Evolutionary conservation across 495 filamentous ascomycete genomes (phyloP).

Genomic region (Melanomma pulvis-pyrius): DNA sequence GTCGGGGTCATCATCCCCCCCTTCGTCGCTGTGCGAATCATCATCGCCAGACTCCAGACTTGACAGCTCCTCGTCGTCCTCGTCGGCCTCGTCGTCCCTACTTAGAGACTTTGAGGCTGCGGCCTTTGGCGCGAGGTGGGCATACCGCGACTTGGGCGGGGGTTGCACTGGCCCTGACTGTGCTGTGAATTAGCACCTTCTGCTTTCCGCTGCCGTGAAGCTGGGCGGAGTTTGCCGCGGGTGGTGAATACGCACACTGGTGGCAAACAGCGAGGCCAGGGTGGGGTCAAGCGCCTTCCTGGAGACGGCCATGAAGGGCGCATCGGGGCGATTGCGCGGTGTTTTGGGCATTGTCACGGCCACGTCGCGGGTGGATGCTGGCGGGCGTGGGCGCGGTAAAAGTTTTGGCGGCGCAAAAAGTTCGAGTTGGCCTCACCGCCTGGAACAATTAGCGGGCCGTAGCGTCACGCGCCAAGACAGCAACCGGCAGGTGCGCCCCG

Average conservation of each 20-base stretch:
- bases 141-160: slow-evolving; percentile 36
- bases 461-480: not conserved
- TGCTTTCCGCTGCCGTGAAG: not conserved
- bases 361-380: not conserved
- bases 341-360: slow-evolving; percentile 31
- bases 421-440: not conserved
- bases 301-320: slow-evolving; percentile 20
- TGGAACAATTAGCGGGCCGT: not conserved
- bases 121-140: slow-evolving; percentile 1
- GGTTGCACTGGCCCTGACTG: slow-evolving; percentile 36
- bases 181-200: not conserved
- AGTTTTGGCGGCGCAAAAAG: slow-evolving; percentile 28
- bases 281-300: slow-evolving; percentile 64
- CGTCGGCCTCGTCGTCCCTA: slow-evolving; percentile 14
- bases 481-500: not conserved
- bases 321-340: slow-evolving; percentile 15
- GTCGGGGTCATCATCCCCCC: not conserved
- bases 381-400: slow-evolving; percentile 6
- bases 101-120: not conserved
- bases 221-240: not conserved
- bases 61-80: slow-evolving; percentile 1
- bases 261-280: slow-evolving; percentile 77
- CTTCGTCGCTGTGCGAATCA: slow-evolving; percentile 6
- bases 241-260: slow-evolving; percentile 65
- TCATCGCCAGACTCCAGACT: not conserved